A percentile compares a stretch with the other conserved stretches of the same genome.
Conservation (phyloP, 2,329 filamentous ascomycete genomes). For the Cytospora paraplurivora region DNA sequence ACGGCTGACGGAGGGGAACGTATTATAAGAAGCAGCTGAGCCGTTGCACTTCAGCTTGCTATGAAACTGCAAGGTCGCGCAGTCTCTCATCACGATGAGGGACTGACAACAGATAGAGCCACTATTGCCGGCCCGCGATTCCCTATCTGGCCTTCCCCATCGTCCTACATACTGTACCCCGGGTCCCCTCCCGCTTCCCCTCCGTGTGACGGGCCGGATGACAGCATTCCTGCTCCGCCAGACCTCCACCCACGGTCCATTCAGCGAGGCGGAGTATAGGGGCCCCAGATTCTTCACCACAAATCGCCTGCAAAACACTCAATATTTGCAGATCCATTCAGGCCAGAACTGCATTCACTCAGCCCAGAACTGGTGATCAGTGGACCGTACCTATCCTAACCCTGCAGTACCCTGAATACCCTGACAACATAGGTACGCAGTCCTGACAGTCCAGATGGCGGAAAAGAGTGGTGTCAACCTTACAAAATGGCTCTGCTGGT, state of each 20-base stretch:
- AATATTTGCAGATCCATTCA: constrained; percentile 13
- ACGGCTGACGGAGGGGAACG: constrained; percentile 11
- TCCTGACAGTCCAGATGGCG: neutral
- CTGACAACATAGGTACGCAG: neutral
- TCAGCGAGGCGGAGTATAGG: constrained; percentile 9
- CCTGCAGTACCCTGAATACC: neutral
- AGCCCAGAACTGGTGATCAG: constrained; percentile 11
- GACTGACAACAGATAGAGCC: neutral
- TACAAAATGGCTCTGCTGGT: neutral
- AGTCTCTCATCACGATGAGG: constrained; percentile 9
- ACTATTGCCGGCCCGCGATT: constrained; percentile 2
- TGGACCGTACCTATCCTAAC: neutral
- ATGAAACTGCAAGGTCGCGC: constrained; percentile 16
- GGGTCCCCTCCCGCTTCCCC: constrained; percentile 20
- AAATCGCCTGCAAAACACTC: constrained; percentile 18
- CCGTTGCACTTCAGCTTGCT: constrained; percentile 4
- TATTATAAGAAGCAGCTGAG: neutral
- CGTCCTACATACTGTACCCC: constrained; percentile 8
- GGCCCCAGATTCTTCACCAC: constrained; percentile 16
- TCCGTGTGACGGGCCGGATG: constrained; percentile 23
- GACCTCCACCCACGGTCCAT: constrained; percentile 14
- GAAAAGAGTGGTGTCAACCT: neutral
- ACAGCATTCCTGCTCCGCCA: constrained; percentile 17
- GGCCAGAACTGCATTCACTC: constrained; percentile 12
- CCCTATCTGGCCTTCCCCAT: constrained; percentile 1